phyloP scores from a whole-genome alignment of 768 basidiomycete species.

The Lactifluus hygrophoroides region DNA sequence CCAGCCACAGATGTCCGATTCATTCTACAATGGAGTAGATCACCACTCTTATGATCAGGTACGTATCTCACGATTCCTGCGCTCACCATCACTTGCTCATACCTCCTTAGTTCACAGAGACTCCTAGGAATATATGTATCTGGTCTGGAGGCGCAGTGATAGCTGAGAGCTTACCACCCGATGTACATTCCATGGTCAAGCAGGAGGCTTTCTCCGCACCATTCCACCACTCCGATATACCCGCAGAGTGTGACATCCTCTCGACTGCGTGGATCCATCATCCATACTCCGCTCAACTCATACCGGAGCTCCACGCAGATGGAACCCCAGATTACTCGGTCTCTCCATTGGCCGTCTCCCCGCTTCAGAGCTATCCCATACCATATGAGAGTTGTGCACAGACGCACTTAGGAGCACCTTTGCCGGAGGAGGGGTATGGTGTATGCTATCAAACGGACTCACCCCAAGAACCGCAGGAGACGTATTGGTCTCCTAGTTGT shows the following conservation, averaged over 20 bases:
- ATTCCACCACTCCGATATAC: background rate
- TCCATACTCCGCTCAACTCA: background rate
- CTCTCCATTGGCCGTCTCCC: background rate
- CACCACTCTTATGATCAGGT: background rate
- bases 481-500: background rate
- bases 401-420: background rate
- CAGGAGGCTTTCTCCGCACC: background rate
- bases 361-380: background rate
- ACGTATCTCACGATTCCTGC: background rate
- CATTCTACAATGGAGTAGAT: background rate
- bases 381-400: background rate
- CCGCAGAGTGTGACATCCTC: background rate
- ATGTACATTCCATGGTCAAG: background rate
- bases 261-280: background rate
- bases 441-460: background rate
- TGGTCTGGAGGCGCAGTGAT: background rate
- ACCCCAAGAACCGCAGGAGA: background rate
- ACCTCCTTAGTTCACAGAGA: background rate
- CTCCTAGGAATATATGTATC: background rate
- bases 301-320: background rate
- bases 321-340: background rate
- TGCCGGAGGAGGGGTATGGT: background rate
- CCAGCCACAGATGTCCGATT: background rate
- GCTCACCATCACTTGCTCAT: background rate
- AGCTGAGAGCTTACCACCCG: background rate